Percentiles rank a stretch among this genome's conserved stretches.
Evolutionary conservation across 805 yeast species (phyloP).

Genomic region (Saturnispora sanitii): DNA sequence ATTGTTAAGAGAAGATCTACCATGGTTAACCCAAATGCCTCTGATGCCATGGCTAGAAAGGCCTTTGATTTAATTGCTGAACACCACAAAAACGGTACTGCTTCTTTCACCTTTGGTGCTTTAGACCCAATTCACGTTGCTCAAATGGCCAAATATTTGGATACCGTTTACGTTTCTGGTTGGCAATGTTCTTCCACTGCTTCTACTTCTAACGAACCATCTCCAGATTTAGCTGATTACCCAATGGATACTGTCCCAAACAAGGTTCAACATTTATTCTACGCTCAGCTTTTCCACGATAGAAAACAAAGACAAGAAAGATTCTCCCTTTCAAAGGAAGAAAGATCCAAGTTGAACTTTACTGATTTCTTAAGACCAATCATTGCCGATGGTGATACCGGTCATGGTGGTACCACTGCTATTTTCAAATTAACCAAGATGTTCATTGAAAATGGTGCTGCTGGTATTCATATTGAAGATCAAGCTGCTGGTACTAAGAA

Average conservation of each 20-base stretch:
- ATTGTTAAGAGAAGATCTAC: constrained; percentile 85
- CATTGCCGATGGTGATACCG: constrained; percentile 96
- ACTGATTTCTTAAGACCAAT: constrained; percentile 90
- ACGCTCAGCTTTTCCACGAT: constrained; percentile 95
- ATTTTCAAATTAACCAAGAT: constrained; percentile 89
- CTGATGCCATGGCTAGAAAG: constrained; percentile 73
- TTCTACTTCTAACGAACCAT: constrained; percentile 93
- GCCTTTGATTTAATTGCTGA: constrained; percentile 58
- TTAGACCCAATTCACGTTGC: constrained; percentile 91
- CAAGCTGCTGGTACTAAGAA: constrained; percentile 98
- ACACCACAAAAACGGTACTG: constrained; percentile 65
- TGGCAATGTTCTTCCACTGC: constrained; percentile 99
- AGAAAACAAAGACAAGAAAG: constrained; percentile 90
- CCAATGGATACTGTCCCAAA: constrained; percentile 99
- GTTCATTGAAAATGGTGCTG: constrained; percentile 97
- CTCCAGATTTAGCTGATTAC: constrained; percentile 97
- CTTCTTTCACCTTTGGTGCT: constrained; percentile 89
- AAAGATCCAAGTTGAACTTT: constrained; percentile 62
- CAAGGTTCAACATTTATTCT: constrained; percentile 94
- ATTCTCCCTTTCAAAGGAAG: constrained; percentile 45
- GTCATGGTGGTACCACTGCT: constrained; percentile 98
- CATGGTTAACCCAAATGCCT: constrained; percentile 63
- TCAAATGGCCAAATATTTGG: constrained; percentile 94
- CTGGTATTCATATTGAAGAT: constrained; percentile 97
- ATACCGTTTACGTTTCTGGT: constrained; percentile 88